Evolutionary conservation across 2,329 filamentous ascomycete genomes (phyloP).

Genomic region (Tolypocladium tropicale): DNA sequence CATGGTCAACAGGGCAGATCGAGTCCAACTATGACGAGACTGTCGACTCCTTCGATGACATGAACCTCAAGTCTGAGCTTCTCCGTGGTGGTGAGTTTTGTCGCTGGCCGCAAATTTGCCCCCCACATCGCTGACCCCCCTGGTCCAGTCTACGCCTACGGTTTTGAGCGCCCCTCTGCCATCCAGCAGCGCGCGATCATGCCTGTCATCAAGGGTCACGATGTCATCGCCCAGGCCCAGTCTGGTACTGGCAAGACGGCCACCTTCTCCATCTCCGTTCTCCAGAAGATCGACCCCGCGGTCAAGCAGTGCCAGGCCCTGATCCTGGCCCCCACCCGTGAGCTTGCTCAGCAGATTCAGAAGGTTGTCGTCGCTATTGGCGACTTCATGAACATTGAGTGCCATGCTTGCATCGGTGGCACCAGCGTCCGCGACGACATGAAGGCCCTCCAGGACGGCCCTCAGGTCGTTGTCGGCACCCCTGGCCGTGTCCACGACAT

Average conservation of each 20-base stretch:
- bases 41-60: slow-evolving; percentile 97
- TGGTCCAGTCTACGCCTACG: slow-evolving; percentile 79
- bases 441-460: slow-evolving; percentile 91
- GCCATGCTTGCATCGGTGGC: slow-evolving; percentile 98
- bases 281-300: slow-evolving; percentile 95
- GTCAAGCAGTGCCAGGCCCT: slow-evolving; percentile 97
- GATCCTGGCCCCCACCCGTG: slow-evolving; percentile 94
- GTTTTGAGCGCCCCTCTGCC: slow-evolving; percentile 98
- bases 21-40: slow-evolving; percentile 99
- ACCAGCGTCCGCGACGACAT: slow-evolving; percentile 98
- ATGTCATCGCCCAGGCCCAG: slow-evolving; percentile 99
- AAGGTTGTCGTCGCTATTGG: slow-evolving; percentile 98
- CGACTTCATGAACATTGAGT: slow-evolving; percentile 99
- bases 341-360: slow-evolving; percentile 98
- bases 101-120: slow-evolving; percentile 1
- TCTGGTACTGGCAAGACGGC: slow-evolving; percentile 99
- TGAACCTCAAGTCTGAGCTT: slow-evolving; percentile 94
- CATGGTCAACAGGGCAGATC: slow-evolving; percentile 67
- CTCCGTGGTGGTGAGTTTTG: slow-evolving; percentile 67
- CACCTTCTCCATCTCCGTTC: slow-evolving; percentile 97
- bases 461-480: slow-evolving; percentile 95
- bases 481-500: slow-evolving; percentile 98
- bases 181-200: slow-evolving; percentile 99
- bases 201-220: slow-evolving; percentile 99
- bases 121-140: slow-evolving; percentile 13